phyloP scores from a whole-genome alignment of 768 basidiomycete genomes.

The Candolleomyces aberdarensis region DNA sequence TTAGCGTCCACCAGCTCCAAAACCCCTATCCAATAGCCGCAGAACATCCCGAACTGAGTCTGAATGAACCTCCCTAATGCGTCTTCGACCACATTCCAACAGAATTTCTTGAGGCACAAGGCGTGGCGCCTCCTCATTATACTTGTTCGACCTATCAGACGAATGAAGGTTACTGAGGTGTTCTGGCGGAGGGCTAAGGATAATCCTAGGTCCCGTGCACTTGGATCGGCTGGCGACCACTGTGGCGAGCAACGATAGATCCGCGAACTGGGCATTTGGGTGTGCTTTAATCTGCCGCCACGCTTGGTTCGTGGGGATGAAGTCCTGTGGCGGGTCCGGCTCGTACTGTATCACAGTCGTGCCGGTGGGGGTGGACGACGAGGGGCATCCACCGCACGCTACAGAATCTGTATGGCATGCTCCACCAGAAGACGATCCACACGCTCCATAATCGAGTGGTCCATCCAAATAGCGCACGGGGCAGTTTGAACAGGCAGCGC shows the following conservation, averaged over 20 bases:
- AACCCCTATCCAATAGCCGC: conserved; percentile 42
- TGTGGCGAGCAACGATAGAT: conserved; percentile 80
- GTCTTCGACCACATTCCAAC: conserved; percentile 57
- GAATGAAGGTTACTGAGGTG: background rate
- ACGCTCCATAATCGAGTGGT: conserved; percentile 3
- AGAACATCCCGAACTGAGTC: conserved; percentile 76
- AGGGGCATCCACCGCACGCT: conserved; percentile 22
- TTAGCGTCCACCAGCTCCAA: too few species aligned
- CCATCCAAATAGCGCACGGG: conserved; percentile 31
- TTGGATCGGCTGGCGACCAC: conserved; percentile 83
- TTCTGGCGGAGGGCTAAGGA: conserved; percentile 40
- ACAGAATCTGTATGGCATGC: conserved; percentile 20
- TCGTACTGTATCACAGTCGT: conserved; percentile 6
- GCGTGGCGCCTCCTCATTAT: conserved; percentile 33
- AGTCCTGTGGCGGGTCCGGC: conserved; percentile 33
- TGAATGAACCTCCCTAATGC: conserved; percentile 65
- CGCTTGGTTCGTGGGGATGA: conserved; percentile 76
- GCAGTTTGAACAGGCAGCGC: conserved; percentile 53
- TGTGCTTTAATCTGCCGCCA: conserved; percentile 86
- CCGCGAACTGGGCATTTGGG: conserved; percentile 84
- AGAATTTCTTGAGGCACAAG: conserved; percentile 62
- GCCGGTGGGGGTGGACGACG: conserved; percentile 14
- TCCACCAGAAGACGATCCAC: background rate
- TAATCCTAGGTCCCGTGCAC: conserved; percentile 68
- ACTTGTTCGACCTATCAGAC: background rate